A percentile compares a stretch with the other conserved stretches of the same genome.
Evolutionary conservation across 2,329 filamentous ascomycete species (phyloP).

Genomic region (Colletotrichum melonis): DNA sequence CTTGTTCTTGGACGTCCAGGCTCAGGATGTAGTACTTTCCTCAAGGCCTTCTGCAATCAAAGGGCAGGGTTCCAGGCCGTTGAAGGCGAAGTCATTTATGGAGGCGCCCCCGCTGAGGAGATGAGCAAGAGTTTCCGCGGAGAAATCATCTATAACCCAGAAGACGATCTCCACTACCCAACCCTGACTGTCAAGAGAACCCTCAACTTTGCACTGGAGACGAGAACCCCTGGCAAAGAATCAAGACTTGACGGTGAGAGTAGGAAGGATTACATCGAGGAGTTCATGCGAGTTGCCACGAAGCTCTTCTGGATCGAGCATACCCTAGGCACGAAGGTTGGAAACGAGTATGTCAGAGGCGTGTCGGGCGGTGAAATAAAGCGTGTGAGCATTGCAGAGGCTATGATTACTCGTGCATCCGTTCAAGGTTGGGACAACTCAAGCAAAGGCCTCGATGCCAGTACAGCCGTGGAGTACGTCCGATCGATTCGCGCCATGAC

Average conservation of each 20-base stretch:
- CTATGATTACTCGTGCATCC: conserved; percentile 68
- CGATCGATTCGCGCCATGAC: conserved; percentile 74
- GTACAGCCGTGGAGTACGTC: conserved; percentile 74
- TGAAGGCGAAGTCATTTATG: conserved; percentile 73
- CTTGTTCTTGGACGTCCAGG: conserved; percentile 68
- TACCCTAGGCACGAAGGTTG: conserved; percentile 74
- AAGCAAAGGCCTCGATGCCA: conserved; percentile 73
- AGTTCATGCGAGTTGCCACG: conserved; percentile 70
- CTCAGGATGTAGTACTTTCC: conserved; percentile 66
- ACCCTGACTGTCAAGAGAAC: conserved; percentile 76
- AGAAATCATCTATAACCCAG: conserved; percentile 76
- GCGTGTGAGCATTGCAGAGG: conserved; percentile 81
- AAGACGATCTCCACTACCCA: conserved; percentile 76
- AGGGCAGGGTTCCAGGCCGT: conserved; percentile 72
- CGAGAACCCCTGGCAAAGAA: conserved; percentile 66
- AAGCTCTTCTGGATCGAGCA: conserved; percentile 79
- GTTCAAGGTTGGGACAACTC: conserved; percentile 81
- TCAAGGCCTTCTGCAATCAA: conserved; percentile 77
- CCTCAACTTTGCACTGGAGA: conserved; percentile 73
- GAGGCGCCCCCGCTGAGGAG: conserved; percentile 55
- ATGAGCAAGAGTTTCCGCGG: conserved; percentile 67
- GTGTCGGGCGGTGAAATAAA: conserved; percentile 76
- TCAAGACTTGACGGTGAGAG: conserved; percentile 67
- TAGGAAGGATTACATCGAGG: conserved; percentile 63
- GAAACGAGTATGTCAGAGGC: conserved; percentile 72